Evolutionary conservation across 148 eudicot genomes (phyloP), one percentile per base, ranked within the genome.

Genomic region (Silene latifolia): DNA sequence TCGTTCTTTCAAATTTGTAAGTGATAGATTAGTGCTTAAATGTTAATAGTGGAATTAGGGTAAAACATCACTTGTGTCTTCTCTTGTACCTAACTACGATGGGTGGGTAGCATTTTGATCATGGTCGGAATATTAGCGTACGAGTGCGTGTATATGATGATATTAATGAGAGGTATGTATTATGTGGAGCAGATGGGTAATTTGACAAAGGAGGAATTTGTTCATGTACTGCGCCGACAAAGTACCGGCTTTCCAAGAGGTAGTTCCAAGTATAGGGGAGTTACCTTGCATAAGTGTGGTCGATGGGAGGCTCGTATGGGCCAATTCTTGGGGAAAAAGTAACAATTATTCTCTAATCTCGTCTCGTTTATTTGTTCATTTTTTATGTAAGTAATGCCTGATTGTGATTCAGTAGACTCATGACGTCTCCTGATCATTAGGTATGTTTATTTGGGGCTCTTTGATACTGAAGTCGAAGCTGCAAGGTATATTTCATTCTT

Each of bases 241-340:
- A 92, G 98, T 69, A 94, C 92, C 65, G 98, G 98, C 2, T 94
- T 87, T 80, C 97, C 98, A 17, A 89, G 93, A 82, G 98, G 98
- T 11, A 91, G 97, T 80, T 94, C 98, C 69, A 94, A 94, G 82
- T 94, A 90, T 78, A 87, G 97, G 71, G 98, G 98, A 9, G 98
- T 94, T 18, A 94, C 98, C 51, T 87, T 94, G 85, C 98, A 94
- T 83, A 94, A 94, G 89, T 94, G 98, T 90, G 98, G 98, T 63
- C 84, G 97, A 87, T 94, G 98, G 98, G 98, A 94, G 80, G 98
- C 98, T 73, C 86, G 98, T 77, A 90, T 92, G 97, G 98, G 98
- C 75, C 98, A 94, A 76, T 92, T 94, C 84, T 88, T 94, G 54
- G 98, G 97, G 76, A 94, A 94, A 92, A 94, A 94, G 96, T 94